Evolutionary conservation across 306 rosid species (phyloP).

Genomic region (Albizia julibrissin): DNA sequence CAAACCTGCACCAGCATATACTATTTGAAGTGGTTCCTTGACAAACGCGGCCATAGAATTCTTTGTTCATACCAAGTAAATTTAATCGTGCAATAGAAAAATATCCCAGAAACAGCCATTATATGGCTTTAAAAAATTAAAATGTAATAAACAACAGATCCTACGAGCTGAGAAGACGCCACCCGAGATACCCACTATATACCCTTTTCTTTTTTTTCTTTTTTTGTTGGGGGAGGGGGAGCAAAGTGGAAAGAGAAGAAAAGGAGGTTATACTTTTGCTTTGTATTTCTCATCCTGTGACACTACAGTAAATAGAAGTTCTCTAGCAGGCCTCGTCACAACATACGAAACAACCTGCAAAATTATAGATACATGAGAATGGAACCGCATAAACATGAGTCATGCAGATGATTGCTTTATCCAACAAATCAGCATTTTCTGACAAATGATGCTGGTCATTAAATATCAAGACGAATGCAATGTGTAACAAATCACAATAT

Average conservation of each 20-base stretch:
- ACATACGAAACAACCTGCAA: slow-evolving; percentile 89
- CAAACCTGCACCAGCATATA: slow-evolving; percentile 63
- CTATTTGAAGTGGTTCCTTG: slow-evolving; percentile 2
- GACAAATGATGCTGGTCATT: background rate
- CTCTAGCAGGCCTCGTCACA: slow-evolving; percentile 95
- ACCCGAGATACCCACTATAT: slow-evolving; percentile 2
- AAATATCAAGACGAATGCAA: slow-evolving; percentile 28
- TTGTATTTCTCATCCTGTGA: slow-evolving; percentile 97
- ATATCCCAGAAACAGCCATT: slow-evolving; percentile 9
- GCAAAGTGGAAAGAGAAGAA: slow-evolving; percentile 20
- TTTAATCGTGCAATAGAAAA: slow-evolving; percentile 16
- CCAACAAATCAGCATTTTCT: background rate
- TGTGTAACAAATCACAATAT: slow-evolving; percentile 1
- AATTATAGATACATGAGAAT: slow-evolving; percentile 22
- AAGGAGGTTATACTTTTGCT: slow-evolving; percentile 65
- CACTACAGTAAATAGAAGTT: slow-evolving; percentile 88
- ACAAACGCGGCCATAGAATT: background rate
- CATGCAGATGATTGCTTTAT: slow-evolving; percentile 1
- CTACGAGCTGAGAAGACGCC: slow-evolving; percentile 14
- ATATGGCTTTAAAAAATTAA: slow-evolving; percentile 18
- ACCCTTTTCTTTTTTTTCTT: background rate
- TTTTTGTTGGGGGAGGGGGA: background rate
- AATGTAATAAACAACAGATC: slow-evolving; percentile 9
- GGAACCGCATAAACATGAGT: slow-evolving; percentile 6
- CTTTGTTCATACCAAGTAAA: background rate